Base-by-base conservation (phyloP, 768 basidiomycete genomes). In the Megacollybia marginata region DNA sequence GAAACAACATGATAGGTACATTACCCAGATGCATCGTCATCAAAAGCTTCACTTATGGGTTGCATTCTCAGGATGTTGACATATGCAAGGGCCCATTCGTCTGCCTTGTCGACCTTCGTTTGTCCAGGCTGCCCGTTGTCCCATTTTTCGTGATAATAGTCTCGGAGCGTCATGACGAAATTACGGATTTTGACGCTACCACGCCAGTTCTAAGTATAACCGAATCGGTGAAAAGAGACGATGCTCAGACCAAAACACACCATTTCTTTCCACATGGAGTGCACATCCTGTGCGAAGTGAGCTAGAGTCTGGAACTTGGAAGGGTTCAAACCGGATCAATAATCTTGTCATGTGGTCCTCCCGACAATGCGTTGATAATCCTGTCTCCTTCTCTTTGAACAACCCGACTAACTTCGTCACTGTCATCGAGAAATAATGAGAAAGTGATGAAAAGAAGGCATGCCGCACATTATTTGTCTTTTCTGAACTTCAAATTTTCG, bases 191-290 rank as follows among this genome's bases (percentile, higher is more conserved):
- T 67, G 48, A 69, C 66, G 20, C 60, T 67, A 1, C 64, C 60
- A 9, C 58, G 56, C 70, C 70, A 71, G 34, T 60, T 59, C 69
- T 69, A 34, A n/a, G 11, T 31, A 44, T 2, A 28, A 6, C 2
- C 6, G 23, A 28, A 28, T 28, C 6, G 23, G 23, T 28, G 23
- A 6, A 28, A 28, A 28, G 23, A 28, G 23, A 28, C 23, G 6
- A 28, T 2, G 6, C 23, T 28, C 23, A 6, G 23, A 28, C 23
- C 23, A 28, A 38, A 15, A 46, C 57, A 9, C 45, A 68, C 69
- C 70, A 69, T 69, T 28, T 66, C 67, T 54, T 65, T 66, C 70
- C 70, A 71, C 15, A 71, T 59, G 13, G 57, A 55, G 34, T 62
- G 62, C 5, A 71, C 54, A 35, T 70, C 68, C 68, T 69, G 44